Evolutionary conservation across 257 asterid species (phyloP), one percentile per base, ranked within the genome.

Genomic region (Solanum ossicruentum): DNA sequence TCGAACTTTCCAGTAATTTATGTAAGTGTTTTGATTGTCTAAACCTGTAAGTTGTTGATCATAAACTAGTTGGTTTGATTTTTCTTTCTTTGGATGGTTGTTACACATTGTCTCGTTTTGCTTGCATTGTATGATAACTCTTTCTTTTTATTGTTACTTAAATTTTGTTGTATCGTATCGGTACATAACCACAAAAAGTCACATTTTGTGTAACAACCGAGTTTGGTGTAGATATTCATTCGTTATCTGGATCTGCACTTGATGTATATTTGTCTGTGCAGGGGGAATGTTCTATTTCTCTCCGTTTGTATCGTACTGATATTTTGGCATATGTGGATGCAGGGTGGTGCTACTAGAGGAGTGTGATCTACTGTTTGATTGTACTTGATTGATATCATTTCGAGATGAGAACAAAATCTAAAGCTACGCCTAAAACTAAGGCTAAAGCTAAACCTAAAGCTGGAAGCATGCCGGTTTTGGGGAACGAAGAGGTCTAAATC

Each of bases 361-460:
- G 47, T 67, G 66, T 28, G 60, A 79, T 41, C 69, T 49, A 51
- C 58, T 61, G 77, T 75, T 18, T 84, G 26, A 17, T 47, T 87
- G 83, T 85, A 12, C 82, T 47, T 88, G 86, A 55, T 84, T 84
- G 85, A 83, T 52, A 47, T 57, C 15, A 12, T 45, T 16, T 28
- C 13, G 36, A 45, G 54, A 67, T 2, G 32, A 61, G 23, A 18
- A 57, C 15, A 66, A 32, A 32, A 52, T 20, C 16, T 70, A 17
- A 17, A 39, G 17, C 55, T 69, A 52, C 4, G 6, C 6, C 5
- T 36, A 36, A 36, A 36, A 6, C 41, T 70, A 17, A 17, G 18
- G 28, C 55, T 69, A 36, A 36, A 36, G 41, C 5, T 36, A 36
- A 36, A 36, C 41, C 41, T 70, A 17, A 17, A 70, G 28, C 21